phyloP scores from a whole-genome alignment of 2,329 filamentous ascomycete genomes.

The Aspergillus carbonarius region DNA sequence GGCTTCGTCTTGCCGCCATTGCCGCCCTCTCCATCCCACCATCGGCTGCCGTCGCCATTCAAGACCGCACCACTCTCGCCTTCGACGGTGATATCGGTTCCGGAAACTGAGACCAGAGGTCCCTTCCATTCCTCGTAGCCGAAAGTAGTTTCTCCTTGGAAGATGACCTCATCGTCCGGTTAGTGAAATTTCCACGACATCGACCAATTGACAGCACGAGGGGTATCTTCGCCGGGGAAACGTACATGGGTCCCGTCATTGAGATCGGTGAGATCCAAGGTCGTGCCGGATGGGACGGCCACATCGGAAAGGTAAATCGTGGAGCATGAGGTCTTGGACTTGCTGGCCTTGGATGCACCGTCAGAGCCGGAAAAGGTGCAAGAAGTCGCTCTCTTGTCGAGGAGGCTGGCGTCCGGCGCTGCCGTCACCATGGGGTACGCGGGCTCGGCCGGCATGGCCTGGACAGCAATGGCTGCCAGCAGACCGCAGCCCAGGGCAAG shows the following conservation, averaged over 20 bases:
- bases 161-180: slow-evolving; percentile 49
- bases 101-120: slow-evolving; percentile 62
- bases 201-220: rapidly evolving
- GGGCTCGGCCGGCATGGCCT: not conserved
- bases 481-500: not conserved
- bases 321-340: slow-evolving; percentile 1
- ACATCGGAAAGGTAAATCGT: slow-evolving; percentile 1
- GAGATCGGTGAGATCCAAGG: not conserved
- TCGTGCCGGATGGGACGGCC: not conserved
- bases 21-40: slow-evolving; percentile 62
- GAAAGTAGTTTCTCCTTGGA: slow-evolving; percentile 66
- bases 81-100: slow-evolving; percentile 54
- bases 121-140: slow-evolving; percentile 65
- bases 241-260: not conserved
- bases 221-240: not conserved
- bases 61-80: slow-evolving; percentile 54
- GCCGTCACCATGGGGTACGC: not conserved
- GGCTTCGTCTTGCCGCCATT: slow-evolving; percentile 66
- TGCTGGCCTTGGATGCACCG: not conserved
- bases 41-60: slow-evolving; percentile 56
- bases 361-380: slow-evolving; percentile 2
- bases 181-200: not conserved
- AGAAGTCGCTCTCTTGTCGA: not conserved
- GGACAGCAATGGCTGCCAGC: not conserved
- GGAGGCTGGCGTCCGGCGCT: not conserved